Conservation (phyloP, 2,329 filamentous ascomycete genomes). For the Xylariales sp. region DNA sequence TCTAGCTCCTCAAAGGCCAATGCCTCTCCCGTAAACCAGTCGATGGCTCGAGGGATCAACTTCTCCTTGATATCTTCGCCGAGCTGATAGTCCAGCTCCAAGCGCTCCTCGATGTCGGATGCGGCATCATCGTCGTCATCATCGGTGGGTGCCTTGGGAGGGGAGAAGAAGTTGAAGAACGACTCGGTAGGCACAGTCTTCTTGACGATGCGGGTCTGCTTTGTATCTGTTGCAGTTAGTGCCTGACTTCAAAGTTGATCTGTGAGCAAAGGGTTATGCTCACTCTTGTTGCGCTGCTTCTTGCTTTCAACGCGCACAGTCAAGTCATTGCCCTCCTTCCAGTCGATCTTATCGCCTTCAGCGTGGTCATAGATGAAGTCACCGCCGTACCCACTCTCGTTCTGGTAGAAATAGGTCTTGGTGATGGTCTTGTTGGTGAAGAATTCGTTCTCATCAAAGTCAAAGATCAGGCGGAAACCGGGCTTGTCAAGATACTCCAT, state of each 20-base stretch:
- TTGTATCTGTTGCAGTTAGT: conserved; percentile 66
- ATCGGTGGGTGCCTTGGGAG: conserved; percentile 75
- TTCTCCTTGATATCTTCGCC: conserved; percentile 99
- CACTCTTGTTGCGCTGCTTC: conserved; percentile 99
- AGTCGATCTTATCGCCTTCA: conserved; percentile 96
- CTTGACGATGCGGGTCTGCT: conserved; percentile 98
- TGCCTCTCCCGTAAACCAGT: conserved; percentile 99
- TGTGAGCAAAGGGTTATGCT: conserved; percentile 22
- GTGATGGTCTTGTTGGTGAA: conserved; percentile 97
- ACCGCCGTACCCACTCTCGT: conserved; percentile 95
- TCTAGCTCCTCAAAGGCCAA: conserved; percentile 93
- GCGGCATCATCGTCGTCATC: conserved; percentile 65
- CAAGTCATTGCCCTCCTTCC: conserved; percentile 89
- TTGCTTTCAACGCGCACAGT: conserved; percentile 96
- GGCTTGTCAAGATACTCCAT: conserved; percentile 99
- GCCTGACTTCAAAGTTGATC: neutral
- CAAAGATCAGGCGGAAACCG: conserved; percentile 96
- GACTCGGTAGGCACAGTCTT: conserved; percentile 98
- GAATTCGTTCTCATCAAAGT: conserved; percentile 91
- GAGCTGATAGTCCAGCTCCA: conserved; percentile 97
- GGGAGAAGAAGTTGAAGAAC: conserved; percentile 99
- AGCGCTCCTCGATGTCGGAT: conserved; percentile 91
- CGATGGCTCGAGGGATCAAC: conserved; percentile 94
- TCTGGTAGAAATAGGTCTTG: conserved; percentile 99
- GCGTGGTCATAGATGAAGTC: conserved; percentile 99